phyloP scores from a whole-genome alignment of 768 basidiomycete genomes.

The Dioszegia crocea region DNA sequence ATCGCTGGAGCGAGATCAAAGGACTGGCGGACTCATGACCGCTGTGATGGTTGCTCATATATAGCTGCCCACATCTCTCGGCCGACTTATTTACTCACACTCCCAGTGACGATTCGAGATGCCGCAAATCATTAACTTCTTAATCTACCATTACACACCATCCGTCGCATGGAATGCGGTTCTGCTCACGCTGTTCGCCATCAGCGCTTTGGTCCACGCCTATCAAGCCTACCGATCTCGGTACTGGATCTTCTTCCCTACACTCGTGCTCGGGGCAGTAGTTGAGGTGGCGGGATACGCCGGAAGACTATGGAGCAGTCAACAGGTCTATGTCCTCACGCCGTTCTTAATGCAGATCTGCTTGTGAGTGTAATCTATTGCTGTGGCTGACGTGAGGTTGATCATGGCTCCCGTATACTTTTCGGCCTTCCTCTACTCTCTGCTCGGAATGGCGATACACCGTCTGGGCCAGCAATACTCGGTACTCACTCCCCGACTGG shows the following conservation, averaged over 20 bases:
- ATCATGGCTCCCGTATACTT: constrained; percentile 49
- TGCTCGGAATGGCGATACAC: constrained; percentile 45
- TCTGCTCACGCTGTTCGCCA: constrained; percentile 42
- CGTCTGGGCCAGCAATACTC: constrained; percentile 37
- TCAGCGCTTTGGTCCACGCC: constrained; percentile 19
- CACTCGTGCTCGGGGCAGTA: constrained; percentile 38
- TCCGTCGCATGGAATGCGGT: constrained; percentile 30
- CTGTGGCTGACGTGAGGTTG: background rate
- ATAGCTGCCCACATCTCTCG: too few relatives aligned
- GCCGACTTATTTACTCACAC: too few relatives aligned
- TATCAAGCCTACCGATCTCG: constrained; percentile 29
- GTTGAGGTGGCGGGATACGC: constrained; percentile 44
- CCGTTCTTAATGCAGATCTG: constrained; percentile 45
- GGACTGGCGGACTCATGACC: too few relatives aligned
- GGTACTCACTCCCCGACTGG: constrained; percentile 21
- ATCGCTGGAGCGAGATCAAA: too few relatives aligned
- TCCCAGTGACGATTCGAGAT: background rate
- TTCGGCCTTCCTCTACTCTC: constrained; percentile 41
- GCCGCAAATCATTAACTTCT: background rate
- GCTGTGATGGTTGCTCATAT: too few relatives aligned
- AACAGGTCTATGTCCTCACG: constrained; percentile 32
- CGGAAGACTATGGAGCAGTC: constrained; percentile 35
- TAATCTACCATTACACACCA: constrained; percentile 40
- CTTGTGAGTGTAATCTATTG: constrained; percentile 20
- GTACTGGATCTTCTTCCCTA: constrained; percentile 47